Conservation (phyloP, 2,329 filamentous ascomycete species). For the Ophiocordyceps robertsii region DNA sequence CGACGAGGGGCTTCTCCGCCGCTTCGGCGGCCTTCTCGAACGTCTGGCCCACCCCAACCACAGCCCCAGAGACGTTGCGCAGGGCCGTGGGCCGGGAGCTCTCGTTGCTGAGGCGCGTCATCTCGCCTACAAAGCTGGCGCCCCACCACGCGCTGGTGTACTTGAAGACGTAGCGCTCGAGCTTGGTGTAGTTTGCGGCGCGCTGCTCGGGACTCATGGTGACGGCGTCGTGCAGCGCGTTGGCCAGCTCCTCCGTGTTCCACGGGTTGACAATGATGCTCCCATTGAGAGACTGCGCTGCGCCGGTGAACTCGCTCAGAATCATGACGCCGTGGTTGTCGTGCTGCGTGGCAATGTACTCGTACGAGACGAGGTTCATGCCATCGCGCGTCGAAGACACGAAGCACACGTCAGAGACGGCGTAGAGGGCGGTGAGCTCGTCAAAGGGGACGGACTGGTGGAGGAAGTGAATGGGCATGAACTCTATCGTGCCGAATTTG, state of each 20-base stretch:
- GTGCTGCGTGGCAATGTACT: constrained; percentile 91
- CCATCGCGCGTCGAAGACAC: constrained; percentile 94
- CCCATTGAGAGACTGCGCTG: constrained; percentile 86
- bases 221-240: constrained; percentile 89
- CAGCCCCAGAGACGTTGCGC: constrained; percentile 25
- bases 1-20: constrained; percentile 5
- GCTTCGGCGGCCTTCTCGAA: constrained; percentile 6
- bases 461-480: constrained; percentile 98
- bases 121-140: constrained; percentile 77
- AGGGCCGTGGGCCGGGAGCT: constrained; percentile 24
- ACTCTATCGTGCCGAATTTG: constrained; percentile 91
- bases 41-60: constrained; percentile 17
- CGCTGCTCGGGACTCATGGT: constrained; percentile 89
- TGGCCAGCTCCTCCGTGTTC: constrained; percentile 93
- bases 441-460: constrained; percentile 94
- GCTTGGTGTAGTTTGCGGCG: constrained; percentile 74
- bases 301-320: constrained; percentile 90
- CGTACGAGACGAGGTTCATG: constrained; percentile 97
- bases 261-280: constrained; percentile 94
- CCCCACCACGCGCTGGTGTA: constrained; percentile 98
- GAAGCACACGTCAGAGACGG: constrained; percentile 81
- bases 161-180: constrained; percentile 92
- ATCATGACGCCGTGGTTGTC: constrained; percentile 89
- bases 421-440: constrained; percentile 86
- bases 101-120: constrained; percentile 40